These are phyloP conservation scores for Hyaloscypha finlandica DNA, from an alignment of 495 filamentous ascomycete genomes.

Conservation along the genomic window DNA sequence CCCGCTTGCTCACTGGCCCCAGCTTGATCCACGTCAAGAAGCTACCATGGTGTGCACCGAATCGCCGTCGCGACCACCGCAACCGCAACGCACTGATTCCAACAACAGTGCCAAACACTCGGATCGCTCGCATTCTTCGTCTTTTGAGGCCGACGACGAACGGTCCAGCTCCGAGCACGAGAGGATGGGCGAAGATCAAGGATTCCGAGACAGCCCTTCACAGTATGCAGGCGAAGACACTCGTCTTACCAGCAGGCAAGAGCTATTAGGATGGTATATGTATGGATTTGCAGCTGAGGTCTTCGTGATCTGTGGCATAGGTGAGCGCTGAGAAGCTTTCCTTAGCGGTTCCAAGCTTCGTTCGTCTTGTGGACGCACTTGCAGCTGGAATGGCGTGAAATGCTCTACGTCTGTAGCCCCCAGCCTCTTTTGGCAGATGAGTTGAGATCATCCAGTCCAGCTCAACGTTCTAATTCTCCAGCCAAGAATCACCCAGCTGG, in stretches of 20 bases:
- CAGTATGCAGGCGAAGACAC: constrained; percentile 84
- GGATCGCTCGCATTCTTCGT: constrained; percentile 39
- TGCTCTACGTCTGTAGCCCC: too few species aligned
- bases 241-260: constrained; percentile 79
- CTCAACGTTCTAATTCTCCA: not conserved
- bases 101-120: constrained; percentile 31
- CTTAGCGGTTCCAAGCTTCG: not conserved
- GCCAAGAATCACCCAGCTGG: not conserved
- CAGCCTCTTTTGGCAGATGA: too few species aligned
- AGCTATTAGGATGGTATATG: constrained; percentile 92
- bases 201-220: constrained; percentile 33
- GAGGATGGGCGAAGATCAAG: constrained; percentile 30
- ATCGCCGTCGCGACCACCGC: constrained; percentile 15
- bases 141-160: constrained; percentile 66
- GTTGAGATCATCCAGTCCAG: not conserved
- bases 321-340: constrained; percentile 25
- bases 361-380: constrained; percentile 3
- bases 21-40: not conserved
- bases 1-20: constrained; percentile 23
- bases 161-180: constrained; percentile 48
- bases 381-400: not conserved
- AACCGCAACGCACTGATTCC: constrained; percentile 21
- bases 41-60: constrained; percentile 24
- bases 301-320: constrained; percentile 90
- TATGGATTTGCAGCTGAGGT: constrained; percentile 98